Base-by-base conservation (phyloP, 1,139 yeast genomes). In the Diutina rugosa region DNA sequence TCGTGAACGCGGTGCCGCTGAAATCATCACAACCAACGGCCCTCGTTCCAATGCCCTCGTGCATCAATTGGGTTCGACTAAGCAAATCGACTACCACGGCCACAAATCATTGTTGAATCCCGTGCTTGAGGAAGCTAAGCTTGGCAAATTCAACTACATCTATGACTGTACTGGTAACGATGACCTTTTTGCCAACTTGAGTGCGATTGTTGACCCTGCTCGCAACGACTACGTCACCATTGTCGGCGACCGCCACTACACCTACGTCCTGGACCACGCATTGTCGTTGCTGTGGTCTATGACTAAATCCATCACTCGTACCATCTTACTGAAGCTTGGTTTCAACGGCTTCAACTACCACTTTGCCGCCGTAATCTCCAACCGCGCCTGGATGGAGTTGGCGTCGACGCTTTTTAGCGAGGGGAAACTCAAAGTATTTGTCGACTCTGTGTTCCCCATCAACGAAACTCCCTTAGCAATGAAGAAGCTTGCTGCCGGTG, bases 381-480 rank as follows among this genome's bases (percentile, higher is more conserved):
- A 45, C 1, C 57, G 54, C 3, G 26, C 55, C 2, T 60, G 63
- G 62, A 56, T 62, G 4, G 61, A 60, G 45, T 44, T 48, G n/a
- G 72, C 62, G 60, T 53, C 77, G 71, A 67, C 72, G 54, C 64
- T 80, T 61, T 65, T 81, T 56, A 71, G 69, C 21, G 68, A 73
- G 10, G 79, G 77, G 2, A 66, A 73, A 28, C 63, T 82, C 55
- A 67, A 69, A 51, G 71, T 82, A 12, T 65, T 71, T 8, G 71
- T 87, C 55, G 93, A 86, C 65, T 72, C 82, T 12, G 77, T 77
- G 28, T 76, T 72, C 61, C 66, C 73, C 5, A 74, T 85, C 62
- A 76, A 72, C 4, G 76, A 84, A 16, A 79, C 69, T 61, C 64
- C 76, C 55, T 64, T 70, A 6, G 93, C 89, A 0, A 64, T 78